These are phyloP conservation scores for Rhizopogon salebrosus DNA, from an alignment of 768 basidiomycete species.

Conservation along the genomic window DNA sequence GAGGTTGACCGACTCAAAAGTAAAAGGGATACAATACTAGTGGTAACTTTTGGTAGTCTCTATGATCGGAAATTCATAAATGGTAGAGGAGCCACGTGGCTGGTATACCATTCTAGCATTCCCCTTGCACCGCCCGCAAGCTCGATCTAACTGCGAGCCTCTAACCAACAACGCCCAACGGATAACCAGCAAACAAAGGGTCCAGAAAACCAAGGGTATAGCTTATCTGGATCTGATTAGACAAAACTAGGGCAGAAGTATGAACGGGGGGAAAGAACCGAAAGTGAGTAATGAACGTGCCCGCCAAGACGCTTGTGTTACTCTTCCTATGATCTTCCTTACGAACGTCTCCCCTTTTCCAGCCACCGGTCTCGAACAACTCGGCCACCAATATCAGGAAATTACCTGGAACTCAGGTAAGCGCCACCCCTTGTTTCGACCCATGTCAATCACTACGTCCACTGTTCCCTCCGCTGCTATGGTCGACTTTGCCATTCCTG, in stretches of 20 bases:
- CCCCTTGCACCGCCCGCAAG: not conserved
- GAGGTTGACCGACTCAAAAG: no score
- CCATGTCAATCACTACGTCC: slow-evolving; percentile 7
- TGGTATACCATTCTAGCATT: not conserved
- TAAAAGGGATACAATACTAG: no score
- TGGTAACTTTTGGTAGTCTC: no score
- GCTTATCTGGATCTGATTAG: not conserved
- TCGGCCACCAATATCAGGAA: slow-evolving; percentile 21
- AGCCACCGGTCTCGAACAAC: slow-evolving; percentile 21
- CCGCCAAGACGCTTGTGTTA: slow-evolving; percentile 16
- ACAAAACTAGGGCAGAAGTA: slow-evolving; percentile 5
- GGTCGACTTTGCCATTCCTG: slow-evolving; percentile 13
- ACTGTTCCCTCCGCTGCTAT: slow-evolving; percentile 7
- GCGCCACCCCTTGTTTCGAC: slow-evolving; percentile 13
- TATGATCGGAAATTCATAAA: no score
- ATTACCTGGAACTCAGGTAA: slow-evolving; percentile 27
- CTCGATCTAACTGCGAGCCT: not conserved
- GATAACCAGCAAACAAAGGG: not conserved
- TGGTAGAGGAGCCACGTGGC: no score
- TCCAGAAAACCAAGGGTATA: not conserved
- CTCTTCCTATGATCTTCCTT: slow-evolving; percentile 8
- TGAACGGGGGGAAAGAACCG: slow-evolving; percentile 21
- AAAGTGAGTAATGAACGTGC: slow-evolving; percentile 22
- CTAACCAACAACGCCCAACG: not conserved
- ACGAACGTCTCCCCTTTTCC: slow-evolving; percentile 18